Base-by-base conservation (phyloP, 352 stramenopile species). In the Thalassiosira pacifica region DNA sequence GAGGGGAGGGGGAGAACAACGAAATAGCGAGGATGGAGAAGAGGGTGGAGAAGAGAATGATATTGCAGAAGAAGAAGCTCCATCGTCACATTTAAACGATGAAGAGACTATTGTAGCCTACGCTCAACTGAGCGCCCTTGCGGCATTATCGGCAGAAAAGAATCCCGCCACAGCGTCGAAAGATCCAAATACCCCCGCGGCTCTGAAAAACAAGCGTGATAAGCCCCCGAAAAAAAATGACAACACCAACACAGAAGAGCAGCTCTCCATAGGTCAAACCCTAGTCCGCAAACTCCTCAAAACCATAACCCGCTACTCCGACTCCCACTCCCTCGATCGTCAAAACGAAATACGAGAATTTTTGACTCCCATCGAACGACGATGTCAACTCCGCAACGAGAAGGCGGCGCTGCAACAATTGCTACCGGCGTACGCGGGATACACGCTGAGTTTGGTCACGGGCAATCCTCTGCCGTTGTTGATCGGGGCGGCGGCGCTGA, bases 291-390 rank as follows among this genome's bases (percentile, higher is more conserved):
- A 85, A 71, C 72, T 91, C 0, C 63, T 88, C 31, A 75, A 83
- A 77, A 79, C 65, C n/a, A 75, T 91, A 18, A 80, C 86, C n/a
- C 32, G 60, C 61, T 90, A 91, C 66, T 78, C 74, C 31, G 74
- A 83, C 31, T 11, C 57, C 16, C 65, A 88, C 22, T 65, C 34
- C 34, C 61, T 91, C 13, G 86, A 91, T 67, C 75, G 86, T 10
- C 42, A 84, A 57, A 69, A 60, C n/a, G 86, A 91, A 83, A 88
- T 85, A 67, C 27, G 73, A 2, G 86, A 90, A 40, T 74, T 91
- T 8, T 60, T 90, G 11, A 19, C 59, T 13, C 86, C 86, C 1
- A 52, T 91, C 1, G 75, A 88, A 64, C 11, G 70, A 75, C 76
- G 76, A 29, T 85, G 72, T 59, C 53, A 68, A 24, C 37, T 80